Conservation (phyloP, 805 yeast genomes). For the Candida suzukii region DNA sequence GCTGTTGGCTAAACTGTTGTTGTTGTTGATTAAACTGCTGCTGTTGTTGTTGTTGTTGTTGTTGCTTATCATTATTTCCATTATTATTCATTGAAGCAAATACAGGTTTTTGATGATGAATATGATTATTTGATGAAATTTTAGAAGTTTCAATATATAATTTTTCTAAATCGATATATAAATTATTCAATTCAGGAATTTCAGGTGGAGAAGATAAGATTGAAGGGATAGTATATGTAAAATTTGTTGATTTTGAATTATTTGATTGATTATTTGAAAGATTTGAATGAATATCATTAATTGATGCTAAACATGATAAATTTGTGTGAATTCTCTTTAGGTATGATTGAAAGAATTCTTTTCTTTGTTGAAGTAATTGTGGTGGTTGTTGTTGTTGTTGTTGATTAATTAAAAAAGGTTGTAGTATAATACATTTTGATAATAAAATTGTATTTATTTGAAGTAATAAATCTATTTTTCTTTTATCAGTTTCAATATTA, state of each 20-base stretch:
- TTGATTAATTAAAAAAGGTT: conserved; percentile 16
- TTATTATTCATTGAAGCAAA: neutral
- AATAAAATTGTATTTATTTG: conserved; percentile 27
- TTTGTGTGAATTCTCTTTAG: conserved; percentile 30
- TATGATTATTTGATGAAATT: neutral
- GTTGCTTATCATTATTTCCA: conserved; percentile 8
- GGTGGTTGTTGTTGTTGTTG: neutral
- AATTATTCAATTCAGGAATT: conserved; percentile 43
- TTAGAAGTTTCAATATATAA: conserved; percentile 43
- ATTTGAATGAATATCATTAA: conserved; percentile 27
- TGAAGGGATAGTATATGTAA: conserved; percentile 31
- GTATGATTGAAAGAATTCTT: conserved; percentile 25
- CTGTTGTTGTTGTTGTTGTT: conserved; percentile 15
- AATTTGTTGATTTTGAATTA: conserved; percentile 16
- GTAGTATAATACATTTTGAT: conserved; percentile 23
- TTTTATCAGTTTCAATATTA: conserved; percentile 24
- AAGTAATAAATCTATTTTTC: conserved; percentile 26
- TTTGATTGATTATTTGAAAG: conserved; percentile 19
- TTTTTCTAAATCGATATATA: conserved; percentile 40
- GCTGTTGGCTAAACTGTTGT: conserved; percentile 3
- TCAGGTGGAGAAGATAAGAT: conserved; percentile 49
- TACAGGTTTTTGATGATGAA: conserved; percentile 9
- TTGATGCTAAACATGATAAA: conserved; percentile 28
- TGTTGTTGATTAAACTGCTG: conserved; percentile 3
- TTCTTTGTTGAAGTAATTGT: conserved; percentile 10